Evolutionary conservation across 2,329 filamentous ascomycete species (phyloP).

Genomic region (Thielaviopsis populi): DNA sequence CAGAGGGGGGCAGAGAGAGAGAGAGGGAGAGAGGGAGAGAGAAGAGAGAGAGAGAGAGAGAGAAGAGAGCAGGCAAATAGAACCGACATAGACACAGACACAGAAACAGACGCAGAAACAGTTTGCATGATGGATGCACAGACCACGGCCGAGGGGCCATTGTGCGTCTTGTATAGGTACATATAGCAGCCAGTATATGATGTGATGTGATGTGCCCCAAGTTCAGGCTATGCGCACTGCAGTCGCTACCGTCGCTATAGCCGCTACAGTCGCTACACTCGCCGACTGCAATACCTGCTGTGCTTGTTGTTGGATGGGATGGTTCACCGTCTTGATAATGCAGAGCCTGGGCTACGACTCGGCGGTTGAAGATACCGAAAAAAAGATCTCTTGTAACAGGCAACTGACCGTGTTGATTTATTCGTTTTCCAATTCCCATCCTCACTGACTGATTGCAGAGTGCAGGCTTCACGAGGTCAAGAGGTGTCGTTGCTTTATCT

Average conservation of each 20-base stretch:
- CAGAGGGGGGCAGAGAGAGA: too few species aligned
- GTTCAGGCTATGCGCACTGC: neutral
- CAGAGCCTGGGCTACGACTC: neutral
- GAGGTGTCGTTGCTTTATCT: slow-evolving; percentile 7
- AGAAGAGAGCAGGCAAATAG: too few species aligned
- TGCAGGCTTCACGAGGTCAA: neutral
- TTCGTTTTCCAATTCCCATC: neutral
- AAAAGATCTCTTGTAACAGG: neutral
- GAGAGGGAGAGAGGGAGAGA: too few species aligned
- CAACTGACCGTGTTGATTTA: too few species aligned
- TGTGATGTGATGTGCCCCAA: neutral
- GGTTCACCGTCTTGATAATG: neutral
- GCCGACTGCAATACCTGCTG: too few species aligned
- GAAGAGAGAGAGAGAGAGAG: too few species aligned
- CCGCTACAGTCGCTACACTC: too few species aligned
- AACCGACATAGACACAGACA: too few species aligned
- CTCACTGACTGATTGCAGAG: neutral
- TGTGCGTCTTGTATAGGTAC: neutral
- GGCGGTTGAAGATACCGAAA: neutral
- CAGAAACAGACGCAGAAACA: neutral
- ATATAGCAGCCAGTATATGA: neutral
- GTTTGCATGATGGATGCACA: neutral
- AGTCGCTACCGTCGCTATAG: too few species aligned
- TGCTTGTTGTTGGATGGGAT: too few species aligned
- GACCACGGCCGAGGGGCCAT: neutral